Percentiles rank a stretch among this genome's conserved stretches.
phyloP scores from a whole-genome alignment of 768 basidiomycete genomes.

The Boletus sp. region DNA sequence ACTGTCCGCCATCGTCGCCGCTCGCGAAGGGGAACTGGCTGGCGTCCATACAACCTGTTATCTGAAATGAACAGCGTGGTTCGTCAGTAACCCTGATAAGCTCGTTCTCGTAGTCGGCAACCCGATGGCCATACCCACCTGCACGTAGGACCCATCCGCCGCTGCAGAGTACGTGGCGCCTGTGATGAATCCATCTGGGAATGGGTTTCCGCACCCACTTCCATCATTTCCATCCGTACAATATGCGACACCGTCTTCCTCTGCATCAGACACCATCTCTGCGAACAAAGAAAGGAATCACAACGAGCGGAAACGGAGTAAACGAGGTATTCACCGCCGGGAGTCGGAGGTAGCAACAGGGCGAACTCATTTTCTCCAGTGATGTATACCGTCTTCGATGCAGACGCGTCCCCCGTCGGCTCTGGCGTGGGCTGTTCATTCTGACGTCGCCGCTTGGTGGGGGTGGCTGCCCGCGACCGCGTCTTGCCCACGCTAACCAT shows the following conservation, averaged over 20 bases:
- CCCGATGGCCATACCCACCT: slow-evolving; percentile 24
- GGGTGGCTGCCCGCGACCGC: slow-evolving; percentile 8
- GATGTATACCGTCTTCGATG: slow-evolving; percentile 38
- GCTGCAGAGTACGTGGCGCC: slow-evolving; percentile 35
- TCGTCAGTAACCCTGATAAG: not conserved
- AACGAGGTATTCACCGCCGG: slow-evolving; percentile 31
- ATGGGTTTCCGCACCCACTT: slow-evolving; percentile 27
- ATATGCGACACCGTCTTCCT: slow-evolving; percentile 36
- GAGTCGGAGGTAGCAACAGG: slow-evolving; percentile 32
- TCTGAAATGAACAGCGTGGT: slow-evolving; percentile 16
- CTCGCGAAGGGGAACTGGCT: slow-evolving; percentile 32
- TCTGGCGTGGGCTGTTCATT: slow-evolving; percentile 37
- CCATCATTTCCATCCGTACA: slow-evolving; percentile 32
- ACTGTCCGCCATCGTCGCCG: slow-evolving; percentile 47
- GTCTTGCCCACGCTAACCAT: not conserved
- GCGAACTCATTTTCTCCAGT: slow-evolving; percentile 31
- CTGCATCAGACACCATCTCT: slow-evolving; percentile 41
- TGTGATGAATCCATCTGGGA: slow-evolving; percentile 38
- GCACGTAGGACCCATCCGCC: slow-evolving; percentile 39
- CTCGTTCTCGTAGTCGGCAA: not conserved
- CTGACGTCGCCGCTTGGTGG: slow-evolving; percentile 20
- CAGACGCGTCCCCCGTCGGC: slow-evolving; percentile 36
- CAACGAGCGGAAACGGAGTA: not conserved
- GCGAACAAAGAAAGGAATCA: not conserved
- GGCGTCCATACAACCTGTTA: slow-evolving; percentile 40